phyloP scores from a whole-genome alignment of 768 basidiomycete species.

The Phylloporus arenicola region DNA sequence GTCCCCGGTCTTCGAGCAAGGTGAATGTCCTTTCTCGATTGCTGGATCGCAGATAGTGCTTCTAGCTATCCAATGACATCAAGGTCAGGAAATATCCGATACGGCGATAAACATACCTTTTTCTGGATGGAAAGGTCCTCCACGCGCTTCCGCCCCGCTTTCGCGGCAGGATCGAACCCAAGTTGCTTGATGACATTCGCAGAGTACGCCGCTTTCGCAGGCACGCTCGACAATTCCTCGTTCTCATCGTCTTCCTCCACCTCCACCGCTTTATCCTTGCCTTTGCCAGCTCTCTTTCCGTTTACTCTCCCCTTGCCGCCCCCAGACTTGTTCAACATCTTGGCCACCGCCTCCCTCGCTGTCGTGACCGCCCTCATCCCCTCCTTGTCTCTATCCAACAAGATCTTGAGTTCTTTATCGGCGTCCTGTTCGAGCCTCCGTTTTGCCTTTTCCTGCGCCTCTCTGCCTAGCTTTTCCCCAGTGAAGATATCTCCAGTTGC shows the following conservation, averaged over 20 bases:
- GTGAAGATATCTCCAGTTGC: constrained; percentile 42
- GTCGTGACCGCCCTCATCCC: constrained; percentile 61
- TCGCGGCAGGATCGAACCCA: constrained; percentile 74
- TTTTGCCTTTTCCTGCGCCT: constrained; percentile 71
- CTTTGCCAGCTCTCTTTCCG: constrained; percentile 16
- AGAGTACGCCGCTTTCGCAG: constrained; percentile 51
- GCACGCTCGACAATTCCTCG: constrained; percentile 11
- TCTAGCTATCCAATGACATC: constrained; percentile 40
- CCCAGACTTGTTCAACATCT: constrained; percentile 21
- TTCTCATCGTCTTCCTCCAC: constrained; percentile 9
- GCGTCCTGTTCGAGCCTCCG: constrained; percentile 54
- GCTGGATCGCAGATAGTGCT: constrained; percentile 47
- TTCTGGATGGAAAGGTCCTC: constrained; percentile 42
- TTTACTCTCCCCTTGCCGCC: constrained; percentile 13
- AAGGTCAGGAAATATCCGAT: background rate
- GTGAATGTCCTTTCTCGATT: constrained; percentile 45
- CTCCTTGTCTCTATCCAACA: constrained; percentile 61
- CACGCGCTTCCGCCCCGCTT: constrained; percentile 41
- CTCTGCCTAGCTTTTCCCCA: constrained; percentile 70
- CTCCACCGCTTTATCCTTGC: constrained; percentile 7
- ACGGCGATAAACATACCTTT: constrained; percentile 47
- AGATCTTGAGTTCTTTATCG: constrained; percentile 53
- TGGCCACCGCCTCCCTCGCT: constrained; percentile 46
- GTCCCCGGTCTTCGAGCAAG: constrained; percentile 64
- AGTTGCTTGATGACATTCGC: constrained; percentile 62